These are phyloP conservation scores for Hypoxylon sp. DNA, from an alignment of 2,329 filamentous ascomycete genomes.

Conservation along the genomic window DNA sequence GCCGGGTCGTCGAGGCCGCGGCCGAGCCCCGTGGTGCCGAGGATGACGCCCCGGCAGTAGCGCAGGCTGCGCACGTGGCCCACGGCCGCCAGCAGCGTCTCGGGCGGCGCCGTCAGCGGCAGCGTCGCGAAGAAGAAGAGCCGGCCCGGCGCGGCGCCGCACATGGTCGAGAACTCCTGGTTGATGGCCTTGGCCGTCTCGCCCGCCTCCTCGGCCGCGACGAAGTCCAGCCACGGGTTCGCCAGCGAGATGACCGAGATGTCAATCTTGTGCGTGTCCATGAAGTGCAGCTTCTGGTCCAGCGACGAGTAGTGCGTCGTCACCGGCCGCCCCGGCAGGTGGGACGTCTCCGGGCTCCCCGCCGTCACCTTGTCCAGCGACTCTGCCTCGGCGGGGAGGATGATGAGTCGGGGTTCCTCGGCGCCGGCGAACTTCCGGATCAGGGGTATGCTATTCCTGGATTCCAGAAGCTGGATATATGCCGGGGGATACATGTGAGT, in stretches of 20 bases:
- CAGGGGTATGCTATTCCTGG: constrained; percentile 70
- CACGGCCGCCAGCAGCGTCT: constrained; percentile 71
- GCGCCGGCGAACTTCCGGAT: constrained; percentile 69
- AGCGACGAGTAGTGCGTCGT: constrained; percentile 86
- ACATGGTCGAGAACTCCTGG: constrained; percentile 77
- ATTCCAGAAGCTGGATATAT: constrained; percentile 68
- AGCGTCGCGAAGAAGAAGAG: constrained; percentile 86
- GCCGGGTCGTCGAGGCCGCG: constrained; percentile 79
- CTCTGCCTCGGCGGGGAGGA: constrained; percentile 62
- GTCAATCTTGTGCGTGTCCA: constrained; percentile 83
- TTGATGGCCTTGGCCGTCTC: constrained; percentile 74
- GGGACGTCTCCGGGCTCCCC: constrained; percentile 52
- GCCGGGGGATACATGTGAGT: constrained; percentile 74
- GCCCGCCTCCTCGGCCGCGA: constrained; percentile 67
- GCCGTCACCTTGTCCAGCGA: constrained; percentile 59
- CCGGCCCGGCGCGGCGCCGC: constrained; percentile 68
- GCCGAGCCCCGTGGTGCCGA: constrained; percentile 84
- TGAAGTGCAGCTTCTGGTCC: constrained; percentile 81
- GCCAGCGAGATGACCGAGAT: constrained; percentile 87
- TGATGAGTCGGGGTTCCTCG: constrained; percentile 69
- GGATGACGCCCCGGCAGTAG: constrained; percentile 83
- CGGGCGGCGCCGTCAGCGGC: constrained; percentile 73
- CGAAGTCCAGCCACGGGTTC: constrained; percentile 93
- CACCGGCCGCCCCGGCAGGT: constrained; percentile 79
- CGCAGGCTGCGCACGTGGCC: constrained; percentile 65